A percentile compares a stretch with the other conserved stretches of the same genome.
These are phyloP conservation scores for Punica granatum DNA, from an alignment of 345 rosid species.

Conservation along the genomic window DNA sequence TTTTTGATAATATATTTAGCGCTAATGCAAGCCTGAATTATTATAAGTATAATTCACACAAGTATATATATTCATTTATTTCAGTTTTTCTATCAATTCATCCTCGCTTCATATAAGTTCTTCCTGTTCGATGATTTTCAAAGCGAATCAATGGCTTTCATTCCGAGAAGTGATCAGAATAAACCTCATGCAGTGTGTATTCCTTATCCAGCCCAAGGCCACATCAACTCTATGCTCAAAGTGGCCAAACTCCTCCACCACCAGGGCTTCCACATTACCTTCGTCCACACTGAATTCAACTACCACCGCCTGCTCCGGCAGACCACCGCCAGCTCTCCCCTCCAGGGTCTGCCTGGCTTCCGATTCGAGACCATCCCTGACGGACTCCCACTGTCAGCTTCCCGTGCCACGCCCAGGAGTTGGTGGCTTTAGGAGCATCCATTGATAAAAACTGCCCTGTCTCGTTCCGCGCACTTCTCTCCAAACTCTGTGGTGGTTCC, in stretches of 20 bases:
- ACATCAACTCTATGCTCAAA: conserved; percentile 61
- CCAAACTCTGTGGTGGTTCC: conserved; percentile 11
- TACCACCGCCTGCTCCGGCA: conserved; percentile 31
- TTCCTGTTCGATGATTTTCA: no score
- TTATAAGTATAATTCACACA: no score
- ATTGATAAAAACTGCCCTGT: conserved; percentile 17
- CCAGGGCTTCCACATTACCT: conserved; percentile 4
- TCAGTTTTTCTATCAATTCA: no score
- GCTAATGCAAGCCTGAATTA: no score
- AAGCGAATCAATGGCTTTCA: no score
- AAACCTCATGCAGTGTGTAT: conserved; percentile 38
- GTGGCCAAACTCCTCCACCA: conserved; percentile 7
- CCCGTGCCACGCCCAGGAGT: neutral
- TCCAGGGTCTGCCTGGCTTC: conserved; percentile 31
- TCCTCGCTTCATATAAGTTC: no score
- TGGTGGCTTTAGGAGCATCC: conserved; percentile 22
- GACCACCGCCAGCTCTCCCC: conserved; percentile 18
- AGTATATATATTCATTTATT: no score
- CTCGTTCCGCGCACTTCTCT: conserved; percentile 22
- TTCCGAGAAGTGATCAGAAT: no score
- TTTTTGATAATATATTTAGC: no score
- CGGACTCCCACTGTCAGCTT: neutral
- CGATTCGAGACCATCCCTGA: conserved; percentile 16
- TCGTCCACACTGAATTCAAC: conserved; percentile 24
- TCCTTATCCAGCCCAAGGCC: conserved; percentile 82